phyloP scores from a whole-genome alignment of 495 filamentous ascomycete species.

The Aspergillus incahuasiensis region DNA sequence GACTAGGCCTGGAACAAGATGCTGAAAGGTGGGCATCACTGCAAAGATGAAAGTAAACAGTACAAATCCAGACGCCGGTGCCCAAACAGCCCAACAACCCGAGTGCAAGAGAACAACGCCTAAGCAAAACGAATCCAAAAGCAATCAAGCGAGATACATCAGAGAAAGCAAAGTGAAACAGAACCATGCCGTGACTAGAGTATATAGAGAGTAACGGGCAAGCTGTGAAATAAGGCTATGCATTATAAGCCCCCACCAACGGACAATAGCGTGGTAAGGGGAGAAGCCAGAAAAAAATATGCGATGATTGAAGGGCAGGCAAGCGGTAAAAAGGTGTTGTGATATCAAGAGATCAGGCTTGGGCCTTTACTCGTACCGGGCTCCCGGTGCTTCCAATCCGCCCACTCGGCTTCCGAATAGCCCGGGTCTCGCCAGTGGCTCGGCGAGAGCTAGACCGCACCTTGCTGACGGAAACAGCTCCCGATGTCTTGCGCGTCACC shows the following conservation, averaged over 20 bases:
- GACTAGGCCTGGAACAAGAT: no score
- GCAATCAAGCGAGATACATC: not conserved
- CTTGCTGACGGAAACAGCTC: slow-evolving; percentile 66
- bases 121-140: not conserved
- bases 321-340: slow-evolving; percentile 15
- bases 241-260: slow-evolving; percentile 14
- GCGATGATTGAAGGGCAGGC: not conserved
- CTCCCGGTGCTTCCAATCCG: slow-evolving; percentile 74
- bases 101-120: no score
- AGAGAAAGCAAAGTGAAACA: no score
- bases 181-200: not conserved
- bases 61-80: not conserved
- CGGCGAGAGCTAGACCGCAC: slow-evolving; percentile 63
- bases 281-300: not conserved
- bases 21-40: no score
- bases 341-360: slow-evolving; percentile 4
- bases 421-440: slow-evolving; percentile 53
- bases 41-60: no score
- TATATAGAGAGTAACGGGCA: slow-evolving; percentile 7
- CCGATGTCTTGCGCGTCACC: slow-evolving; percentile 56
- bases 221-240: not conserved
- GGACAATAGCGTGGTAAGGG: not conserved
- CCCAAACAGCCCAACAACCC: not conserved
- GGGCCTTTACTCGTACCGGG: slow-evolving; percentile 26
- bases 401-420: slow-evolving; percentile 89